These are phyloP conservation scores for Talaromyces sp. DNA, from an alignment of 2,329 filamentous ascomycete genomes.

Conservation along the genomic window DNA sequence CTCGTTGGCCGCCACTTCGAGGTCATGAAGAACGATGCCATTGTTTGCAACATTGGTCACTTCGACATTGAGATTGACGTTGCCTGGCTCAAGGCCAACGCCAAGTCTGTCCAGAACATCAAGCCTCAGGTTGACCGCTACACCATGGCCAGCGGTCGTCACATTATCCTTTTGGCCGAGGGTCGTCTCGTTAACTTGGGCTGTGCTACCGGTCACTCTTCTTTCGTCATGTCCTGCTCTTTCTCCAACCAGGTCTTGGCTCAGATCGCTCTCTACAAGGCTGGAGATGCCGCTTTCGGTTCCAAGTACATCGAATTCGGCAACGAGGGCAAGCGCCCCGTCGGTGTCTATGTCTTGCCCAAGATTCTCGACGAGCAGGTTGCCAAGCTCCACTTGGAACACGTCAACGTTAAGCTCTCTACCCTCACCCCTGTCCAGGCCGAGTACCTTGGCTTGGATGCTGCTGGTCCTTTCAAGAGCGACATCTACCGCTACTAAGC, in stretches of 20 bases:
- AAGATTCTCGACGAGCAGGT: conserved; percentile 99
- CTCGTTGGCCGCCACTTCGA: conserved; percentile 89
- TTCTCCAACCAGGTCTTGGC: conserved; percentile 99
- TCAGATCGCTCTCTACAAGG: conserved; percentile 98
- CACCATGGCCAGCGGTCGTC: conserved; percentile 85
- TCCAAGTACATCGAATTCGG: conserved; percentile 96
- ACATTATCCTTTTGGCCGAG: conserved; percentile 98
- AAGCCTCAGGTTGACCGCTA: conserved; percentile 99
- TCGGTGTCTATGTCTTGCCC: conserved; percentile 93
- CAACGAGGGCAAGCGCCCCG: conserved; percentile 81
- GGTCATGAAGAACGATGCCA: conserved; percentile 93
- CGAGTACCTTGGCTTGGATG: conserved; percentile 84
- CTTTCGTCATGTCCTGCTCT: conserved; percentile 99
- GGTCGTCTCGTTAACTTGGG: conserved; percentile 98
- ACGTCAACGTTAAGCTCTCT: conserved; percentile 92
- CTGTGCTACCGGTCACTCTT: conserved; percentile 98
- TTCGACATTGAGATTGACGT: conserved; percentile 99
- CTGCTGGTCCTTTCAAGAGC: conserved; percentile 92
- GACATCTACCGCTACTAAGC: conserved; percentile 77
- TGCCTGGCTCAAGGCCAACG: conserved; percentile 98
- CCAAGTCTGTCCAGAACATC: conserved; percentile 92
- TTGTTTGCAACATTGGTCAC: conserved; percentile 99
- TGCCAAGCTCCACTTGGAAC: conserved; percentile 83
- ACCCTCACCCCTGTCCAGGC: conserved; percentile 81
- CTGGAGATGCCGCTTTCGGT: conserved; percentile 77